Evolutionary conservation across 1,284 basidiomycete species (phyloP).

Genomic region (Xerocomus nothofagi): DNA sequence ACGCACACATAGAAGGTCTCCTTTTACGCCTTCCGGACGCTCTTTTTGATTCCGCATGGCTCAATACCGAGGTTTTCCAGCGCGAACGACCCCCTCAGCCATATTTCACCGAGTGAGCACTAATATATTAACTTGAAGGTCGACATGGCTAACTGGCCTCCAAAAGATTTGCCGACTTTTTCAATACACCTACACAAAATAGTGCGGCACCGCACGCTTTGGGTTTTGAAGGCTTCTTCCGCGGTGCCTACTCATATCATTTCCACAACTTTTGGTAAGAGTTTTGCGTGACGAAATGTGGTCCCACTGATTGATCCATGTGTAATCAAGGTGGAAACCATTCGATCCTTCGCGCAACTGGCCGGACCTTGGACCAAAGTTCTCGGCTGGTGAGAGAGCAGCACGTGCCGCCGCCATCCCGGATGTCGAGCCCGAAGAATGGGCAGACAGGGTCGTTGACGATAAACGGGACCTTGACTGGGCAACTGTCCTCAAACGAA

Average conservation of each 20-base stretch:
- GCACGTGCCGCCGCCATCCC: slow-evolving; percentile 44
- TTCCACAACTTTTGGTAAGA: slow-evolving; percentile 81
- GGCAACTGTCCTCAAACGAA: slow-evolving; percentile 88
- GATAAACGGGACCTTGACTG: slow-evolving; percentile 82
- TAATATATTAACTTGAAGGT: not conserved
- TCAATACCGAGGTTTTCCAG: slow-evolving; percentile 82
- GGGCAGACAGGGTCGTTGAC: slow-evolving; percentile 43
- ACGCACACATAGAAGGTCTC: slow-evolving; percentile 72
- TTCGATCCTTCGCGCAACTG: slow-evolving; percentile 88
- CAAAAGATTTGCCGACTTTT: slow-evolving; percentile 72
- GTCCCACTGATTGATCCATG: not conserved
- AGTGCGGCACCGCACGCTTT: slow-evolving; percentile 73
- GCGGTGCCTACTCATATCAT: slow-evolving; percentile 84
- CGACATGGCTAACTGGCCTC: not conserved
- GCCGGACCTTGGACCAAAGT: slow-evolving; percentile 85
- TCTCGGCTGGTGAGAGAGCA: slow-evolving; percentile 68
- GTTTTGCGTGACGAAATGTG: not conserved
- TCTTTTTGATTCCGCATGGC: slow-evolving; percentile 85
- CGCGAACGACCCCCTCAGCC: slow-evolving; percentile 82
- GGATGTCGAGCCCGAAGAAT: slow-evolving; percentile 36
- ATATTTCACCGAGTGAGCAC: slow-evolving; percentile 72
- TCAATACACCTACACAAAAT: slow-evolving; percentile 69
- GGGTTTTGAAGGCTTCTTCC: slow-evolving; percentile 86
- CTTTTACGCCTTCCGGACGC: slow-evolving; percentile 81
- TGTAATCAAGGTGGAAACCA: slow-evolving; percentile 80